Evolutionary conservation across 306 rosid genomes (phyloP).

Genomic region (Fagus sylvatica): DNA sequence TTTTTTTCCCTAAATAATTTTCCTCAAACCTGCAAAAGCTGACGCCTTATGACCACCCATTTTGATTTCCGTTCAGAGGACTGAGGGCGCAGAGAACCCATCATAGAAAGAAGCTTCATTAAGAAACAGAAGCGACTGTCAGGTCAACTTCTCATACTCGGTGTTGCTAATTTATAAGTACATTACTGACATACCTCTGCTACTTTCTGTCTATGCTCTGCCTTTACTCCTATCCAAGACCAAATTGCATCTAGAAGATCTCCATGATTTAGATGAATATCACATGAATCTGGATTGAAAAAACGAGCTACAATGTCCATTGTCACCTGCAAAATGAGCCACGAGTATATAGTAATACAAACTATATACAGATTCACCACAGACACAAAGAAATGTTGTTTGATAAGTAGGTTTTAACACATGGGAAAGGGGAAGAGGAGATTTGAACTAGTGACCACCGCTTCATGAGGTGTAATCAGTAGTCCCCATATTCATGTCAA

Average conservation of each 20-base stretch:
- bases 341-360: constrained; percentile 16
- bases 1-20: constrained; percentile 10
- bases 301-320: constrained; percentile 66
- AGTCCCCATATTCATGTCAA: too few species aligned
- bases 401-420: too few species aligned
- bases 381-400: neutral
- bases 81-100: constrained; percentile 95
- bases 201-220: constrained; percentile 80
- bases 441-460: neutral
- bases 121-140: constrained; percentile 31
- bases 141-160: constrained; percentile 29
- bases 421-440: neutral
- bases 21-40: constrained; percentile 81
- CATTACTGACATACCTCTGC: constrained; percentile 78
- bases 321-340: constrained; percentile 62
- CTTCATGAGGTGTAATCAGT: too few species aligned
- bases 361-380: constrained; percentile 3
- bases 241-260: constrained; percentile 84
- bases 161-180: constrained; percentile 15
- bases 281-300: constrained; percentile 67
- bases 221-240: constrained; percentile 93
- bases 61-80: constrained; percentile 81
- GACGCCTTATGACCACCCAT: constrained; percentile 92
- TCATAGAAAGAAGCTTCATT: constrained; percentile 82
- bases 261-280: constrained; percentile 88